Conservation (phyloP, 345 rosid species). For the Schrenkiella parvula region DNA sequence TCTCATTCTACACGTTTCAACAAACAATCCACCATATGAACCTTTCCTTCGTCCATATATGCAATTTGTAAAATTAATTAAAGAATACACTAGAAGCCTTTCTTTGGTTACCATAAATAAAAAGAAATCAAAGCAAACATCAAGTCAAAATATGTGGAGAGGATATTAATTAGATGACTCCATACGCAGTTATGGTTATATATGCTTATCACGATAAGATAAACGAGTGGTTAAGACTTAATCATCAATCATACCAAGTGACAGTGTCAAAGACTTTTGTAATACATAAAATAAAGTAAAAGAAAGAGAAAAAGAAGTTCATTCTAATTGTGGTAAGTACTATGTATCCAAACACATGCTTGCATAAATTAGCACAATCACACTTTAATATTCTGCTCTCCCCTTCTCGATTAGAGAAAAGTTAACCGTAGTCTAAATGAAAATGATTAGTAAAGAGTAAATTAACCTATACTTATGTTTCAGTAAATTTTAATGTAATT, state of each 20-base stretch:
- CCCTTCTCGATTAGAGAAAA: neutral
- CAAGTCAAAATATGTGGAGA: neutral
- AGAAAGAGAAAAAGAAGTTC: neutral
- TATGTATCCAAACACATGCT: conserved; percentile 11
- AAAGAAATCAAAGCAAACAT: neutral
- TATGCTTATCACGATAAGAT: neutral
- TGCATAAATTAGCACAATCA: neutral
- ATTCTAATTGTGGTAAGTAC: conserved; percentile 31
- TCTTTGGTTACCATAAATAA: neutral
- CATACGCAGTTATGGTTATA: neutral
- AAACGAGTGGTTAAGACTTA: conserved; percentile 18
- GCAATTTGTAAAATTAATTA: neutral
- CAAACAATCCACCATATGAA: conserved; percentile 2
- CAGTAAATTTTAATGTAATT: neutral
- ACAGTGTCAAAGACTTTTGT: conserved; percentile 14
- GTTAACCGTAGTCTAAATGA: neutral
- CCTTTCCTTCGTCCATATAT: neutral
- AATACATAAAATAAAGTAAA: neutral
- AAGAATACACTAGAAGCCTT: neutral
- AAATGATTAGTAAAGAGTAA: neutral
- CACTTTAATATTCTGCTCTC: neutral
- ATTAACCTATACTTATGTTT: neutral
- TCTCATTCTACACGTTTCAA: conserved; percentile 55
- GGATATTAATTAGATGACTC: neutral
- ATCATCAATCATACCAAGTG: conserved; percentile 30